phyloP scores from a whole-genome alignment of 148 eudicot genomes.

The Rhododendron ovatum region DNA sequence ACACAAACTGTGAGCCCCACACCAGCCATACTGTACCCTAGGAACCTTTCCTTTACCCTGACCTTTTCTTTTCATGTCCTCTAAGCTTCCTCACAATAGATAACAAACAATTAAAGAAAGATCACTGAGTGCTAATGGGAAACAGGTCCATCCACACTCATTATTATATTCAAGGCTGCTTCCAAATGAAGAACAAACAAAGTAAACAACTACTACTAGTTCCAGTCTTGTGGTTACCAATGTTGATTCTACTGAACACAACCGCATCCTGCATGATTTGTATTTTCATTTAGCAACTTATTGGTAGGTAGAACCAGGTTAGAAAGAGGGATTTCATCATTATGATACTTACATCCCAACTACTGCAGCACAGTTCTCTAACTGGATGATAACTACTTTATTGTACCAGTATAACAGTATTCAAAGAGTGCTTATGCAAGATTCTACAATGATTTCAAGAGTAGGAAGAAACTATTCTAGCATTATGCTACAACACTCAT shows the following conservation, averaged over 20 bases:
- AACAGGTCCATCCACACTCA: not conserved
- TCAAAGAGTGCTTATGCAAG: not conserved
- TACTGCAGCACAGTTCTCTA: slow-evolving; percentile 1
- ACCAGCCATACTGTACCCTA: slow-evolving; percentile 19
- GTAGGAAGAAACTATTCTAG: not conserved
- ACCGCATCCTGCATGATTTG: not conserved
- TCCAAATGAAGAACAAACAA: not conserved
- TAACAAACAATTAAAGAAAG: not conserved
- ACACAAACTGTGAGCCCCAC: slow-evolving; percentile 28
- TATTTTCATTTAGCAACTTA: not conserved
- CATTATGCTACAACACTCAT: not conserved
- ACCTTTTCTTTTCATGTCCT: slow-evolving; percentile 5
- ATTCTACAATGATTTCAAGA: not conserved
- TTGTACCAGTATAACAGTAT: not conserved
- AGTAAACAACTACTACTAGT: not conserved
- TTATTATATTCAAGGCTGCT: not conserved
- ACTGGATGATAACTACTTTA: not conserved
- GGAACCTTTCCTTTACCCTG: slow-evolving; percentile 9
- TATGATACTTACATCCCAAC: slow-evolving; percentile 1
- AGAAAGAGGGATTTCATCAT: not conserved
- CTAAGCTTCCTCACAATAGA: not conserved
- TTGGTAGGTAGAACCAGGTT: not conserved
- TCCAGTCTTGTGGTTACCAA: not conserved
- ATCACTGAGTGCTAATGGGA: not conserved
- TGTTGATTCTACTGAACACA: not conserved